Evolutionary conservation across 139 green algal genomes (phyloP), one percentile per base, ranked within the genome.

Genomic region (Raphidocelis subcapitata): DNA sequence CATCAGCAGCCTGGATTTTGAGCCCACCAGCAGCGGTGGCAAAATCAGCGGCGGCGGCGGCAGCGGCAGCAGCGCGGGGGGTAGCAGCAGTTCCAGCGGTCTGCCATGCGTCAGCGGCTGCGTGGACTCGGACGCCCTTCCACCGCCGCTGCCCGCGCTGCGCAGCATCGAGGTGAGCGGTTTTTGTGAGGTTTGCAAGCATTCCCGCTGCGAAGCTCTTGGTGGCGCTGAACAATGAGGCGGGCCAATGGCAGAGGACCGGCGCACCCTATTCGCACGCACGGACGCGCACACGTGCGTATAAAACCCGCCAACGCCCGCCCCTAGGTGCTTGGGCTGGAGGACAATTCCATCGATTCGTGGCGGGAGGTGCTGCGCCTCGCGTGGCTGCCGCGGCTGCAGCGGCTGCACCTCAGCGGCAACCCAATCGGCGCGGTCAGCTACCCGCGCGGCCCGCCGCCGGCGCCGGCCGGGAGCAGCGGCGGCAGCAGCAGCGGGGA

Each of bases 331-430:
- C 67, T 89, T 18, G 79, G 61, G 3, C 61, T 91, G 29, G 82
- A 88, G 61, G 72, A 84, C 69, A 86, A 85, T 36, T 21, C 32
- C 21, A 73, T 91, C n/a, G 10, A 0, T 14, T 35, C 37, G 44
- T 91, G 86, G 86, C 3, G 36, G 5, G 72, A 84, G 65, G 79
- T 96, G 54, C 52, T 29, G 47, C 59, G 67, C 32, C 78, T 94
- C 28, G 52, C 70, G 26, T 35, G 37, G 18, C 79, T 94, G 60
- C 90, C 91, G 3, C 31, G 37, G 15, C 80, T 96, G 26, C n/a
- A 66, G 21, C 65, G 70, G 0, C 83, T 96, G 28, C 69, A 80
- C 68, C 83, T 96, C 35, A 82, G 72, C 47, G 67, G 75, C 72
- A 96, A 95, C 81, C 72, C 77, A 0, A 49, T 89, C 3, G 41